phyloP scores from a whole-genome alignment of 2,329 filamentous ascomycete species.

The Zopfia rhizophila region DNA sequence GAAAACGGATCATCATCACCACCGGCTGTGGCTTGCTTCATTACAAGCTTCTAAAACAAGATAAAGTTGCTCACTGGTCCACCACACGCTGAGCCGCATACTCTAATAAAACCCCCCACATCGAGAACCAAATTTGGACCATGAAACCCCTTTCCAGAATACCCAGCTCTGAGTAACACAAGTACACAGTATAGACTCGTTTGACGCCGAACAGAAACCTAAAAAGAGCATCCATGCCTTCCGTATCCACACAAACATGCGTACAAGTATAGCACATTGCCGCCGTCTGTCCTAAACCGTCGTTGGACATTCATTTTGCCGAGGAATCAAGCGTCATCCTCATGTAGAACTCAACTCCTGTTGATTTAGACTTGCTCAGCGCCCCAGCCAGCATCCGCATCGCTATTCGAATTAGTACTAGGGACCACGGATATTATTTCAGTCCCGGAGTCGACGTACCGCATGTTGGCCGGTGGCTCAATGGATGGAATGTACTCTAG shows the following conservation, averaged over 20 bases:
- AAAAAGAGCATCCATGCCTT: constrained; percentile 1
- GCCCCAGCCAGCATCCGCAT: constrained; percentile 64
- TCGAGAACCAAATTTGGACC: neutral
- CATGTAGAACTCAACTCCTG: constrained; percentile 2
- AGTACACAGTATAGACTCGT: constrained; percentile 12
- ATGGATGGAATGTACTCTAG: constrained; percentile 63
- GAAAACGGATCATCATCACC: no score
- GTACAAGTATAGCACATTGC: constrained; percentile 25
- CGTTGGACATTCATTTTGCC: no score
- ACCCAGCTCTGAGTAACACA: neutral
- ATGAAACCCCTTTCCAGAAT: neutral
- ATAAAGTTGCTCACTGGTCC: no score
- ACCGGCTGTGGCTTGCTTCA: no score
- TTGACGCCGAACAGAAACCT: constrained; percentile 16
- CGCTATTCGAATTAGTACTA: constrained; percentile 43
- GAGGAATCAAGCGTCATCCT: constrained; percentile 43
- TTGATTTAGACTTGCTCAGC: constrained; percentile 61
- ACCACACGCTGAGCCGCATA: neutral
- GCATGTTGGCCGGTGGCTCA: constrained; percentile 65
- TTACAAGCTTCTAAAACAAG: no score
- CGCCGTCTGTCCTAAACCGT: neutral
- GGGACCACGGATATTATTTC: neutral
- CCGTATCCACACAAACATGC: constrained; percentile 19
- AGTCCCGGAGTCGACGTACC: constrained; percentile 40
- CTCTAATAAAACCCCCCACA: constrained; percentile 1